A percentile compares a stretch with the other conserved stretches of the same genome.
Conservation (phyloP, 257 asterid genomes). For the Salvia miltiorrhiza region DNA sequence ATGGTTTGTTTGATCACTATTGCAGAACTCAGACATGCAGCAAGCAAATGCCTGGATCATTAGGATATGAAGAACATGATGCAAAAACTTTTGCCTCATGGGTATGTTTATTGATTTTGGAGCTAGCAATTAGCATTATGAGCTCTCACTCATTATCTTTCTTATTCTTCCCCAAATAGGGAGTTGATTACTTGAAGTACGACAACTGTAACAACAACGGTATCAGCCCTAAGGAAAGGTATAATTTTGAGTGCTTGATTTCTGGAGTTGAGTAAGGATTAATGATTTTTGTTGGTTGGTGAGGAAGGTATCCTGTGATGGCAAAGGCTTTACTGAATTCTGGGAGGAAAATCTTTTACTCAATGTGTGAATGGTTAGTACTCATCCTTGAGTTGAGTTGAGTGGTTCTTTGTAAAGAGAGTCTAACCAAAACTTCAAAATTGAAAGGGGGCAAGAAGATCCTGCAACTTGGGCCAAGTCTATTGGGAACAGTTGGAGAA, state of each 20-base stretch:
- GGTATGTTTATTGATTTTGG: constrained; percentile 46
- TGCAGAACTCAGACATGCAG: constrained; percentile 70
- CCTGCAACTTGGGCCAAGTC: constrained; percentile 95
- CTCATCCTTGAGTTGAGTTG: background rate
- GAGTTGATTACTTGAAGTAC: constrained; percentile 87
- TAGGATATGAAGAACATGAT: constrained; percentile 80
- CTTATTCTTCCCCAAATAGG: constrained; percentile 38
- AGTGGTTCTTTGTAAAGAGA: too few species aligned
- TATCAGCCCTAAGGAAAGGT: constrained; percentile 57
- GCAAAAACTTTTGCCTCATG: constrained; percentile 93
- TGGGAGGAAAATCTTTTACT: constrained; percentile 83
- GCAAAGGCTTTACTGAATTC: constrained; percentile 74
- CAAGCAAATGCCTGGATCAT: constrained; percentile 75
- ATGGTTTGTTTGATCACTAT: background rate
- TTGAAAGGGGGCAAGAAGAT: constrained; percentile 77
- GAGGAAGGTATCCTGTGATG: constrained; percentile 67
- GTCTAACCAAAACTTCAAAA: too few species aligned
- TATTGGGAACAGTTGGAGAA: constrained; percentile 91
- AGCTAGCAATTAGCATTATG: background rate
- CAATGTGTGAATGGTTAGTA: constrained; percentile 92
- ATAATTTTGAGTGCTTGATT: background rate
- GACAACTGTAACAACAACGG: constrained; percentile 73
- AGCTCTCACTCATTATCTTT: background rate
- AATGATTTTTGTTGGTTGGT: constrained; percentile 4
- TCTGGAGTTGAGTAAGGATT: background rate